Evolutionary conservation across 768 basidiomycete genomes (phyloP), one percentile per base, ranked within the genome.

Genomic region (Mycena vitilis): DNA sequence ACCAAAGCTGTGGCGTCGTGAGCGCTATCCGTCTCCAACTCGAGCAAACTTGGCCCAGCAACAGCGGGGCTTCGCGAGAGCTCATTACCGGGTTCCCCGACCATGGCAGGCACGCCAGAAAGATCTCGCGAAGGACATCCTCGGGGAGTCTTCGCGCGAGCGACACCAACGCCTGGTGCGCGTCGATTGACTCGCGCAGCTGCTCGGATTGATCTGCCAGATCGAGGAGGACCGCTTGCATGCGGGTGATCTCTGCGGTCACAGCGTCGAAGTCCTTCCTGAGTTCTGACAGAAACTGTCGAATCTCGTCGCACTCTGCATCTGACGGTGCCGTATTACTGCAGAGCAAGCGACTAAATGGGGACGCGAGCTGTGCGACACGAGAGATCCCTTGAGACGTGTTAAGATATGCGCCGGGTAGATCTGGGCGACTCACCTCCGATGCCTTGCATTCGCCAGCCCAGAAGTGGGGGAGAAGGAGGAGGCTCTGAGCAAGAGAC

Each of bases 1-100:
- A 11, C 68, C 68, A 70, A n/a, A 70, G 47, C 16, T 51, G 57
- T 0, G 68, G 68, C 18, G 68, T 70, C 45, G 58, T 11, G 37
- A 70, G 30, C 1, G 63, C 63, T 4, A 70, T 59, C 34, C 18
- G 48, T 30, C 68, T 7, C 68, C 68, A 70, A 15, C 38, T 37
- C 8, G 51, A 22, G 59, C 68, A 65, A 22, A 70, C 62, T 9
- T 55, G 63, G 34, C 22, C 30, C 23, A 70, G 54, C 20, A 70
- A 57, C 16, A 70, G 40, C n/a, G 68, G 68, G 2, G 63, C 63
- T 22, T 63, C 67, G 4, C 49, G 42, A 4, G 52, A n/a, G 52
- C 25, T 54, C 65, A 66, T 66, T 6, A 66, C 59, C 5, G 65
- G 58, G 53, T 66, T 60, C 22, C 58, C 40, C 10, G 25, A 7